Evolutionary conservation across 495 filamentous ascomycete genomes (phyloP).

Genomic region (Bacidia gigantensis): DNA sequence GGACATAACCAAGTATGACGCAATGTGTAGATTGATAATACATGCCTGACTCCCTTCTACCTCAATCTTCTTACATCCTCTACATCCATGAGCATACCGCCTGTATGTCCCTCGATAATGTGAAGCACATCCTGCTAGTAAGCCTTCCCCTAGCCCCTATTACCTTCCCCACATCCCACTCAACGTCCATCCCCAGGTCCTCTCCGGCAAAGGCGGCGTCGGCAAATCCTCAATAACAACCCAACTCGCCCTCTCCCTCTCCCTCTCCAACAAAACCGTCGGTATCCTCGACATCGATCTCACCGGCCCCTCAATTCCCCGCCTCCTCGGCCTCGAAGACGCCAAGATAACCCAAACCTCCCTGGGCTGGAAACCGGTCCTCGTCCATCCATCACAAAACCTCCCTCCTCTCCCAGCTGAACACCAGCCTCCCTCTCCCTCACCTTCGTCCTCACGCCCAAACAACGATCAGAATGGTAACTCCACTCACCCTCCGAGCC

Average conservation of each 20-base stretch:
- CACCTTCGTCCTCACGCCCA: conserved; percentile 8
- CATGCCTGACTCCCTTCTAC: not conserved
- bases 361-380: conserved; percentile 78
- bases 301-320: conserved; percentile 90
- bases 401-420: conserved; percentile 7
- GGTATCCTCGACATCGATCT: conserved; percentile 94
- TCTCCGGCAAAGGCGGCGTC: conserved; percentile 95
- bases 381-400: conserved; percentile 46
- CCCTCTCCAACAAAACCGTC: conserved; percentile 68
- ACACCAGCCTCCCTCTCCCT: conserved; percentile 3
- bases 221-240: conserved; percentile 95
- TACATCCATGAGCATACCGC: not conserved
- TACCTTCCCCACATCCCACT: conserved; percentile 18
- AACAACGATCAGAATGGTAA: conserved; percentile 14
- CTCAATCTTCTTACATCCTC: not conserved
- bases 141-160: conserved; percentile 27
- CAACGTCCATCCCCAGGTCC: conserved; percentile 38
- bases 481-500: conserved; percentile 1
- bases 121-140: conserved; percentile 41
- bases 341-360: conserved; percentile 82
- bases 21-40: not conserved
- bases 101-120: conserved; percentile 35
- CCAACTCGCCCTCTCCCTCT: conserved; percentile 83
- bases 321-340: conserved; percentile 78
- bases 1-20: not conserved